A percentile compares a stretch with the other conserved stretches of the same genome.
Conservation (phyloP, 805 yeast genomes). For the Lachancea fermentati region DNA sequence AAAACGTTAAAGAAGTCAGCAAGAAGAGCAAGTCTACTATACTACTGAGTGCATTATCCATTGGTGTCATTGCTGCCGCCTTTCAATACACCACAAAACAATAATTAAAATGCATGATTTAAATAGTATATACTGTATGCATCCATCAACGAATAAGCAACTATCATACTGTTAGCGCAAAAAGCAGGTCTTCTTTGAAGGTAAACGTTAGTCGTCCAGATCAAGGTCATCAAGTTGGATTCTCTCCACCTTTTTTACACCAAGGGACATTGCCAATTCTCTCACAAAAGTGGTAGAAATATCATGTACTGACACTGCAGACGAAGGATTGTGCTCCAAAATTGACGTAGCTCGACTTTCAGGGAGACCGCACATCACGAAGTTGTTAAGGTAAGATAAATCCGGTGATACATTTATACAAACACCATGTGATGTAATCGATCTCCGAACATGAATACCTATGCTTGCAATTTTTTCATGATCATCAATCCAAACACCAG, state of each 20-base stretch:
- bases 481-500: conserved; percentile 80
- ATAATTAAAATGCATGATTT: not conserved
- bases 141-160: not conserved
- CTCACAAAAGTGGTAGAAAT: conserved; percentile 42
- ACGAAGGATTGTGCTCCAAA: conserved; percentile 25
- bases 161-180: no score
- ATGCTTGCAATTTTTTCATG: conserved; percentile 74
- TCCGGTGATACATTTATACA: conserved; percentile 77
- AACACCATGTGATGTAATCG: conserved; percentile 84
- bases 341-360: conserved; percentile 54
- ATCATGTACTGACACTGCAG: conserved; percentile 26
- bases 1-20: not conserved
- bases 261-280: conserved; percentile 39
- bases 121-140: not conserved
- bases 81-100: conserved; percentile 10
- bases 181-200: no score
- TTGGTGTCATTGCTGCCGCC: conserved; percentile 11
- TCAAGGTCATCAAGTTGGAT: conserved; percentile 33
- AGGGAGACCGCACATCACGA: conserved; percentile 83
- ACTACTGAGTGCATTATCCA: conserved; percentile 10
- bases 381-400: conserved; percentile 58
- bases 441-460: conserved; percentile 81
- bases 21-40: conserved; percentile 5
- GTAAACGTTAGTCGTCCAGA: conserved; percentile 9
- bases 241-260: conserved; percentile 35